Evolutionary conservation across 352 stramenopile genomes (phyloP).

Genomic region (Pseudoperonospora humuli): DNA sequence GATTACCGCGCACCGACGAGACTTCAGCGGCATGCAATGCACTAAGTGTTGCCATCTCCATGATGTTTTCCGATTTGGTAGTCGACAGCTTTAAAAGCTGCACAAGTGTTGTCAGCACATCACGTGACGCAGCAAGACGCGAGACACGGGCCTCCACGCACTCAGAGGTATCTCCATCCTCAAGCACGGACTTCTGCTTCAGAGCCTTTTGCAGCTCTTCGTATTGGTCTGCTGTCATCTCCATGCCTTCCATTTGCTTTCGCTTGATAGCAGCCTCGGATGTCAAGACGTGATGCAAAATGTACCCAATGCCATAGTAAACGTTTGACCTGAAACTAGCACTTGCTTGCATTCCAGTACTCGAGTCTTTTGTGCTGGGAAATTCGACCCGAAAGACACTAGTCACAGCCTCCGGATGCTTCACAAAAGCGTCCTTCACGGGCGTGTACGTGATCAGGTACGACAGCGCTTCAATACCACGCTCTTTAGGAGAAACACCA

Average conservation of each 20-base stretch:
- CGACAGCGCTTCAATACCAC: conserved; percentile 72
- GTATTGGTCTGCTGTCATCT: conserved; percentile 96
- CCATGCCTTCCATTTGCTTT: conserved; percentile 94
- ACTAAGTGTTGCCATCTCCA: conserved; percentile 67
- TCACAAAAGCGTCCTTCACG: conserved; percentile 74
- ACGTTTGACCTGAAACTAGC: conserved; percentile 74
- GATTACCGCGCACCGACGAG: conserved; percentile 51
- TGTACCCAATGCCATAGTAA: conserved; percentile 91
- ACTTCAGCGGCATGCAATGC: conserved; percentile 63
- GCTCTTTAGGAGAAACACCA: conserved; percentile 69
- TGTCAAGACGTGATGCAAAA: conserved; percentile 91
- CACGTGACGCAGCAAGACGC: conserved; percentile 34
- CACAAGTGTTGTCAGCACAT: conserved; percentile 66
- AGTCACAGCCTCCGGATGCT: conserved; percentile 39
- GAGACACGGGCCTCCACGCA: conserved; percentile 55
- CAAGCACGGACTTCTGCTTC: conserved; percentile 91
- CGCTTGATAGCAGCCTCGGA: conserved; percentile 91
- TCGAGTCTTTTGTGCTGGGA: conserved; percentile 25
- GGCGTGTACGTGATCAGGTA: conserved; percentile 79
- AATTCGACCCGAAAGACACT: conserved; percentile 74
- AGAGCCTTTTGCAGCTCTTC: conserved; percentile 94
- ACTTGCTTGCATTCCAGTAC: conserved; percentile 11
- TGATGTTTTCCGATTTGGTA: conserved; percentile 67
- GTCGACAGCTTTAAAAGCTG: conserved; percentile 72
- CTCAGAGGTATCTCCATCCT: conserved; percentile 83